Base-by-base conservation (phyloP, 139 green algal species). In the Mesotaenium endlicherianum region DNA sequence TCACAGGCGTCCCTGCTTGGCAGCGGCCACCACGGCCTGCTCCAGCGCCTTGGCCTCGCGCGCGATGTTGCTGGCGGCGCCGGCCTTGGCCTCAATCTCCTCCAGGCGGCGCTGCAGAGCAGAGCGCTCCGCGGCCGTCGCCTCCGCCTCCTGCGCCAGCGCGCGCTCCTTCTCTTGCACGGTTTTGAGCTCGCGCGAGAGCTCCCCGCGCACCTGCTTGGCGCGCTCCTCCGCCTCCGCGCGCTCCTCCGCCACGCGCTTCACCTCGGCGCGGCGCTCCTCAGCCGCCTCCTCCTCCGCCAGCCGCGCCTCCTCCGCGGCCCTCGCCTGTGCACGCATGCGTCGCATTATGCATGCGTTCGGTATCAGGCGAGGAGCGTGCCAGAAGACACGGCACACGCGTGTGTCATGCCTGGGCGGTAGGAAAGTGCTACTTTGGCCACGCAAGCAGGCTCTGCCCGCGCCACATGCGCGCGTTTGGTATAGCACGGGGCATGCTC, bases 51-150 rank as follows among this genome's bases (percentile, higher is more conserved):
- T 86, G 36, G 71, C 49, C 67, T 82, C 80, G 39, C 30, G 36
- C 31, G 67, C 80, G 20, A 34, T 40, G 31, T 70, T n/a, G 39
- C 30, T 38, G 30, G 42, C 68, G 14, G 68, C 80, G 26, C 14
- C 68, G 5, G 80, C 80, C 43, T 82, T 68, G 39, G 80, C 75
- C 50, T 86, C 47, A 2, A 84, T 69, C 75, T 82, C 75, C 20
- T 42, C 31, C 2, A 14, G 41, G 20, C 57, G n/a, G 39, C 44
- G 41, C 58, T 84, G 34, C 14, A 84, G 64, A 6, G 55, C 36
- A 31, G 81, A 43, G 58, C 60, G 50, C 49, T 82, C 70, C 30
- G 43, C 47, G 44, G 81, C 47, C 3, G 17, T 26, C 44, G 45
- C 30, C 30, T 79, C 59, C 14, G 77, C 77, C 58, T 78, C 58